These are phyloP conservation scores for Suillus decipiens DNA, from an alignment of 768 basidiomycete species.

Conservation along the genomic window DNA sequence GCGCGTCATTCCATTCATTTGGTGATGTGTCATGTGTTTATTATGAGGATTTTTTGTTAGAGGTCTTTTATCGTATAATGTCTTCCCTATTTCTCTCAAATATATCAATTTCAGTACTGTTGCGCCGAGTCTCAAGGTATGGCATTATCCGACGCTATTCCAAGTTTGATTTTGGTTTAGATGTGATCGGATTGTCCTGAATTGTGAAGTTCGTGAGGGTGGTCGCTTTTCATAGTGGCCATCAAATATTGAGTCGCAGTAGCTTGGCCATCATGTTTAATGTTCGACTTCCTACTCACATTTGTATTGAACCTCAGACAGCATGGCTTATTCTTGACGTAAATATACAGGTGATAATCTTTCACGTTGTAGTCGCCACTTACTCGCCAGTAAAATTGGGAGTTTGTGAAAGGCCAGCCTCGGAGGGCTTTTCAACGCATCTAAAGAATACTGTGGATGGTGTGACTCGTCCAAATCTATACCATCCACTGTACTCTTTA, in stretches of 20 bases:
- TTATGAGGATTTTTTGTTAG: not conserved
- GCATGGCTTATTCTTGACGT: too few relatives aligned
- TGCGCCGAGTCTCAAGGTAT: not conserved
- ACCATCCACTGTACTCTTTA: too few relatives aligned
- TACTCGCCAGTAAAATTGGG: not conserved
- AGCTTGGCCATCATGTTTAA: too few relatives aligned
- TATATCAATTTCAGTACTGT: not conserved
- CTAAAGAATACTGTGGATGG: too few relatives aligned
- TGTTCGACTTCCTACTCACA: too few relatives aligned
- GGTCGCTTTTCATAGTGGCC: not conserved
- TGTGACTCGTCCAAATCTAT: too few relatives aligned
- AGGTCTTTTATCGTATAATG: not conserved
- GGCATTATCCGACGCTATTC: too few relatives aligned
- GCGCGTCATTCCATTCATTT: constrained; percentile 33
- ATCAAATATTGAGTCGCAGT: not conserved
- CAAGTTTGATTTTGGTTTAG: too few relatives aligned
- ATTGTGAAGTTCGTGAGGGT: not conserved
- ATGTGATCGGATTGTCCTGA: too few relatives aligned
- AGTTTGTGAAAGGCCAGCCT: not conserved
- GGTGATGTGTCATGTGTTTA: constrained; percentile 19
- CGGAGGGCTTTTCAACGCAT: too few relatives aligned
- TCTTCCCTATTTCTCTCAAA: not conserved
- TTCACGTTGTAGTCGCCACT: not conserved
- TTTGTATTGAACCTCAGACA: too few relatives aligned
- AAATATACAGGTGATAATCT: not conserved